Base-by-base conservation (phyloP, 2,329 filamentous ascomycete genomes). In the Graphiopsis chlorocephala region DNA sequence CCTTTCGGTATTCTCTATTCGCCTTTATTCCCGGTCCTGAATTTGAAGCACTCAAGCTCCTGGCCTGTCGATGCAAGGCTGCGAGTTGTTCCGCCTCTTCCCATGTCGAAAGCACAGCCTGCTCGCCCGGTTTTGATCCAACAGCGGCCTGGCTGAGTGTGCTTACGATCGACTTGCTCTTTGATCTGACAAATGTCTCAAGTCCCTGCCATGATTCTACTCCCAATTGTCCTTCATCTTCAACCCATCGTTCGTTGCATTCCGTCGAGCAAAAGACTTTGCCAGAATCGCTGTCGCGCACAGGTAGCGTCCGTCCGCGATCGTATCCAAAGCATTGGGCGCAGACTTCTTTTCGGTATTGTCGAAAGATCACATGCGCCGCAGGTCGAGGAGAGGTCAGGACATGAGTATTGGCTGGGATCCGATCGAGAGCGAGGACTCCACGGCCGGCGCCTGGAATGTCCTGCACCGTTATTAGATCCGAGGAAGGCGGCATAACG, bases 261-360 rank as follows among this genome's bases (percentile, higher is more conserved):
- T 68, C 65, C 5, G 65, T 56, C 0, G 72, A 72, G 70, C 81
- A 83, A 61, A 82, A 83, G 0, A 77, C 78, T 66, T 80, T 80
- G 3, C 79, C 79, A 25, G 76, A 71, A 1, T 65, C 68, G 52
- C 70, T 66, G 42, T 80, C 77, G 17, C 78, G 75, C 5, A 81
- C 71, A 6, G 71, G 70, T 64, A 81, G 70, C 50, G 77, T 77
- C 3, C 78, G 74, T 1, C 81, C 81, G 25, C 77, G 72, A 31
- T 82, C 77, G 69, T 82, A 83, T 23, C 65, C 63, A 63, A 83
- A 82, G 69, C 81, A 83, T 28, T 78, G 73, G 0, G 77, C 80
- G 71, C 81, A 83, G 12, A 82, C 81, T 72, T 83, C 81, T 47
- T 80, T 79, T 10, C 78, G 74, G 69, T 82, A 83, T 57, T 80